Conservation (phyloP, 164 flowering plant genomes). For the Chimonanthus praecox region DNA sequence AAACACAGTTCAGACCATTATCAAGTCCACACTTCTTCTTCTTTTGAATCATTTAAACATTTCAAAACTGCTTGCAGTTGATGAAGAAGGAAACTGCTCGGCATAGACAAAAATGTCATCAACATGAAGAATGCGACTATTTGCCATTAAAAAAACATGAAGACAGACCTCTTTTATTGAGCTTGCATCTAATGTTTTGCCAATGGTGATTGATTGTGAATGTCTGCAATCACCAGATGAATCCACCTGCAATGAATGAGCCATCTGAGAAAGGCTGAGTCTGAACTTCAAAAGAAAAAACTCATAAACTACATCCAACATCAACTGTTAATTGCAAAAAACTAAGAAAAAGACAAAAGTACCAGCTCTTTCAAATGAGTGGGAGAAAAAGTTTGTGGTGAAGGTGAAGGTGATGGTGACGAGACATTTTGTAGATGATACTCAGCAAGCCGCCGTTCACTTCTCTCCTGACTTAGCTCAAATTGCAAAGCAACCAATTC, state of each 20-base stretch:
- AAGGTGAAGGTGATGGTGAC: conserved; percentile 5
- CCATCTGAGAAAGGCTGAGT: neutral
- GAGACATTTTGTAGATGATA: conserved; percentile 26
- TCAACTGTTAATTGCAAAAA: neutral
- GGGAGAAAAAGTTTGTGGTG: conserved; percentile 8
- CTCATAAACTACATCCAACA: neutral
- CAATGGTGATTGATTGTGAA: neutral
- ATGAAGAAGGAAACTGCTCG: neutral
- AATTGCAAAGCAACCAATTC: conserved; percentile 28
- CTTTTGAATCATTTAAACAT: too few species aligned
- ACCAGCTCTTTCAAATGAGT: conserved; percentile 13
- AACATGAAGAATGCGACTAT: neutral
- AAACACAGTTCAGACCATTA: too few species aligned
- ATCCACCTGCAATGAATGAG: conserved; percentile 8
- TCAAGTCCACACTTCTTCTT: too few species aligned
- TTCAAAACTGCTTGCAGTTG: neutral
- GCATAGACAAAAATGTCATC: neutral
- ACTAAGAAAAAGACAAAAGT: neutral
- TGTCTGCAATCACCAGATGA: neutral
- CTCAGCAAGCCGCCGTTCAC: conserved; percentile 40
- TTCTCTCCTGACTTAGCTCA: conserved; percentile 41
- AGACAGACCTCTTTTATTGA: neutral
- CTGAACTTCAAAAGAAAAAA: conserved; percentile 2
- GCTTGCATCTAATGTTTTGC: neutral
- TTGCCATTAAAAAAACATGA: neutral